Evolutionary conservation across 169 alveolate genomes (phyloP), one percentile per base, ranked within the genome.

Genomic region (Plasmodium knowlesi): DNA sequence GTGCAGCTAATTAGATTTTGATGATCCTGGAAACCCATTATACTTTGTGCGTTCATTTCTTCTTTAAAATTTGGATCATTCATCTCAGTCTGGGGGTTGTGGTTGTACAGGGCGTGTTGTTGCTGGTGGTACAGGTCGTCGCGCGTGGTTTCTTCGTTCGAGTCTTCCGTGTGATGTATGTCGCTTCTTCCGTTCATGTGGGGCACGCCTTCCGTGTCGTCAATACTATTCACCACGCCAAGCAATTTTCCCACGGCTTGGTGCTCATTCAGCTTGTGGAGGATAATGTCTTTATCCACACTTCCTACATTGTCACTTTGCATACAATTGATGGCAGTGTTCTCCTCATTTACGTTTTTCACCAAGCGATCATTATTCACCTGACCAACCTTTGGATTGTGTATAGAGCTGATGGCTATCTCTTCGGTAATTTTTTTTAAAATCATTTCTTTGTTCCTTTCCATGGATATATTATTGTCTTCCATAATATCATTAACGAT

Each of bases 401-500:
- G 76, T 8, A 67, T 25, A 9, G 1, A 43, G 22, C 89, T 81
- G 16, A 50, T 54, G 37, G 37, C n/a, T 25, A 28, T 12, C 12
- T 81, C 89, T 43, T 81, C 46, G 19, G 30, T 81, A 8, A 81
- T 37, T 81, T 34, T 81, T 9, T 81, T 81, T 16, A 46, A 16
- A 43, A 81, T 50, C 34, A 39, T 46, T 43, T 81, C 50, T 25
- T 50, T 22, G 67, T 81, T 81, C 37, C 32, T 81, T 19, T 81
- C 73, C 30, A 25, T 14, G 5, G 76, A 6, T 14, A 46, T 46
- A 5, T 30, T 9, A 8, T 2, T 10, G 3, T 81, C 89, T 14
- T 81, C 89, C 32, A 46, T 81, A 14, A 81, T 16, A 34, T 81
- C 89, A 53, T 46, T 54, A 50, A 34, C 34, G 30, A 30, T 53